Base-by-base conservation (phyloP, 768 basidiomycete species). In the Termitomyces sp. region DNA sequence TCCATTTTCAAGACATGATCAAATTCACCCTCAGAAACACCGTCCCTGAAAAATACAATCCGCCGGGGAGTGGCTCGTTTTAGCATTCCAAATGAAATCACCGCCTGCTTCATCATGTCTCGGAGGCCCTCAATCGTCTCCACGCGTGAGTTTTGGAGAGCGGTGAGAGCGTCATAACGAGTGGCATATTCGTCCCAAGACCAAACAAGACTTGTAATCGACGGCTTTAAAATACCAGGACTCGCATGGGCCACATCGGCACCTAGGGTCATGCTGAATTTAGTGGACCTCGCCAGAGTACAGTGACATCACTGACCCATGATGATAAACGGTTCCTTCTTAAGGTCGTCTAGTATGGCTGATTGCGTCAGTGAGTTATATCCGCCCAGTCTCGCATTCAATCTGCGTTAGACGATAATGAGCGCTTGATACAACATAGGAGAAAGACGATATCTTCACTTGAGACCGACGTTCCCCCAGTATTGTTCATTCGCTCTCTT, bases 181-280 rank as follows among this genome's bases (percentile, higher is more conserved):
- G 76, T 76, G 0, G 76, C 81, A 0, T 67, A 56, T 0, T 0
- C 14, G 53, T 89, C 84, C 22, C 72, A 71, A 0, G 86, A 88
- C 1, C 75, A 81, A 0, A 90, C 88, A 0, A 89, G 63, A 1
- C 80, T 76, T 0, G 86, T 75, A 0, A 87, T 72, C 0, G 88
- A 89, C 0, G 89, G 82, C 35, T 68, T 62, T 47, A 61, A 50
- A 0, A 76, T 62, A 0, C 86, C 84, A 13, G 87, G 81, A 0
- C 78, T 77, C 0, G 88, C 84, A 60, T 91, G 88, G 7, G 81
- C 77, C 0, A 89, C 78, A 63, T 83, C 84, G 9, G 81, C 80
- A n/a, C 84, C 82, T 51, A 32, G 16, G 24, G n/a, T 22, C 16
- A 28, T 6, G 13, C n/a, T 33, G 28, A 41, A 58, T 55, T 22